A percentile compares a stretch with the other conserved stretches of the same genome.
Evolutionary conservation across 2,329 filamentous ascomycete species (phyloP).

Genomic region (Aspergillus sp.): DNA sequence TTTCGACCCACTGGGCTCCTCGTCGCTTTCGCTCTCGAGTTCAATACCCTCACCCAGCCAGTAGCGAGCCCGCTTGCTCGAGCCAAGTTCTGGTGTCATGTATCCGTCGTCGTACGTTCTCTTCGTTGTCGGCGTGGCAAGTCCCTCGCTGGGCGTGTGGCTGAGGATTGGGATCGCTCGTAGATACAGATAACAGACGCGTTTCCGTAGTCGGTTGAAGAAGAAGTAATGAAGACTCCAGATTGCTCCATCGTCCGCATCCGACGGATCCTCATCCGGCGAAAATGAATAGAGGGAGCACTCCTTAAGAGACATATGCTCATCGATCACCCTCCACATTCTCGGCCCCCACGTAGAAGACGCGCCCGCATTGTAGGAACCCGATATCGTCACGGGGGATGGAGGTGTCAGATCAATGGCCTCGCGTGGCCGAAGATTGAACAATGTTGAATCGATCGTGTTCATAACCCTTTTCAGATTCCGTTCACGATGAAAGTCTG

Average conservation of each 20-base stretch:
- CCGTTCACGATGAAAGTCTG: constrained; percentile 85
- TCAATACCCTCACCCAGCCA: constrained; percentile 69
- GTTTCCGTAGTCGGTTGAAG: constrained; percentile 89
- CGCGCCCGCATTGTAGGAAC: constrained; percentile 52
- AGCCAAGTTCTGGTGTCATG: constrained; percentile 56
- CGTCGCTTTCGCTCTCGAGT: constrained; percentile 46
- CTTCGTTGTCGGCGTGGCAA: constrained; percentile 47
- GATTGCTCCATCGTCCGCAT: constrained; percentile 88
- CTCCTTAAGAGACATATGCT: constrained; percentile 88
- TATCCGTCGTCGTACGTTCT: constrained; percentile 52
- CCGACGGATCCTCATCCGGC: constrained; percentile 86
- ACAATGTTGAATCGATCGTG: constrained; percentile 81
- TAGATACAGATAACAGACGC: constrained; percentile 91
- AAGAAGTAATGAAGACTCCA: constrained; percentile 98
- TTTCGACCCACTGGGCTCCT: constrained; percentile 29
- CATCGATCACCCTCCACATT: constrained; percentile 90
- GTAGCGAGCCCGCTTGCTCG: constrained; percentile 79
- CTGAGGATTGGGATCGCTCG: constrained; percentile 74
- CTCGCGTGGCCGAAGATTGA: constrained; percentile 74
- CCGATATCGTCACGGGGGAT: constrained; percentile 46
- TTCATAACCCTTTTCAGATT: constrained; percentile 80
- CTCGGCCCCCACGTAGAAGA: constrained; percentile 77
- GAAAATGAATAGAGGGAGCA: constrained; percentile 89
- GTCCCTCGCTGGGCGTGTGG: constrained; percentile 63
- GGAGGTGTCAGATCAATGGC: constrained; percentile 44